Percentiles rank a stretch among this genome's conserved stretches.
These are phyloP conservation scores for Tylopilus sp. DNA, from an alignment of 768 basidiomycete genomes.

Conservation along the genomic window DNA sequence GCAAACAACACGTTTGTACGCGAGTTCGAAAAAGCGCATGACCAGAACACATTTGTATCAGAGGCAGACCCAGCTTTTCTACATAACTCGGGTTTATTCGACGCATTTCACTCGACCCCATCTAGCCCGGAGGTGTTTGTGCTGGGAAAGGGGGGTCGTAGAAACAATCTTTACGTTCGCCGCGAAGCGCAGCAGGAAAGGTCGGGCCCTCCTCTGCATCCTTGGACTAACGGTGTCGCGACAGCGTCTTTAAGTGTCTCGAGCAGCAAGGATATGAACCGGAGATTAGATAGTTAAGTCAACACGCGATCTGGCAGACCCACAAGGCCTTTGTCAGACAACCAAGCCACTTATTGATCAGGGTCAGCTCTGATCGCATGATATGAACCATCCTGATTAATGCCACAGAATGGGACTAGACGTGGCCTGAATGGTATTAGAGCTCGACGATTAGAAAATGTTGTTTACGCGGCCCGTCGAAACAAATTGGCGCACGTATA, in stretches of 20 bases:
- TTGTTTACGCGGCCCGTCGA: slow-evolving; percentile 1
- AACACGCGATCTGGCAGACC: neutral
- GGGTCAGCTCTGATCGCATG: too few relatives aligned
- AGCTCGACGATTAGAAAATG: neutral
- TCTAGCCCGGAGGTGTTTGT: too few relatives aligned
- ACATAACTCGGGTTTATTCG: neutral
- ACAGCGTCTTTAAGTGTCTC: slow-evolving; percentile 12
- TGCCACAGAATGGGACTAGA: slow-evolving; percentile 2
- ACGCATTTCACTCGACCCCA: neutral
- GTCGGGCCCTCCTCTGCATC: neutral
- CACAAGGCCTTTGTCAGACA: slow-evolving; percentile 3
- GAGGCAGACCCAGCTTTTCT: neutral
- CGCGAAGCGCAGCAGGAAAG: neutral
- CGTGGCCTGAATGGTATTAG: neutral
- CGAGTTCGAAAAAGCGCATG: neutral
- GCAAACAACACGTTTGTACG: neutral
- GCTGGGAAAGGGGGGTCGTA: neutral
- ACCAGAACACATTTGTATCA: neutral
- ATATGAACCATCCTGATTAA: too few relatives aligned
- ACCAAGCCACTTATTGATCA: slow-evolving; percentile 6
- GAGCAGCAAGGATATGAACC: slow-evolving; percentile 1
- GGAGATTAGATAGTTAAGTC: slow-evolving; percentile 2
- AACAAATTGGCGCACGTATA: neutral
- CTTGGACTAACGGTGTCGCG: neutral
- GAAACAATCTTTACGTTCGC: neutral